These are phyloP conservation scores for Lactuca saligna DNA, from an alignment of 129 eudicot genomes.

Conservation along the genomic window DNA sequence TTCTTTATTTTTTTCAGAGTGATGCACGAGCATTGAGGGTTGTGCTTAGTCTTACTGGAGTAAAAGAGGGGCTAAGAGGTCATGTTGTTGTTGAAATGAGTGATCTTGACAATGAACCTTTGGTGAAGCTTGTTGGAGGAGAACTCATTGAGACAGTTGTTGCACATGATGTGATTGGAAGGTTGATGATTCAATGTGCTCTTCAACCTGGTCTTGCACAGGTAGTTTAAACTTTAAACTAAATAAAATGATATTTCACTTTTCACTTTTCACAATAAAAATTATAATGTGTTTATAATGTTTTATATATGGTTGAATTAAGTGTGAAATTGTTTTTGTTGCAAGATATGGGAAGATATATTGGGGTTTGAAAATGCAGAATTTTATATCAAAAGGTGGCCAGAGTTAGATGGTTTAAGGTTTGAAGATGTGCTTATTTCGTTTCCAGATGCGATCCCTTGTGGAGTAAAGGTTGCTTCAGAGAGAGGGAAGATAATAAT, in stretches of 20 bases:
- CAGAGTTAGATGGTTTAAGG: conserved; percentile 67
- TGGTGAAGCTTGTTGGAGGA: conserved; percentile 99
- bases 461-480: conserved; percentile 83
- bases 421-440: conserved; percentile 78
- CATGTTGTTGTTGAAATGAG: conserved; percentile 99
- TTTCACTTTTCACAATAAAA: too few relatives aligned
- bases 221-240: conserved; percentile 36
- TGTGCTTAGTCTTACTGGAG: conserved; percentile 97
- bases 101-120: conserved; percentile 96
- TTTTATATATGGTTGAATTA: background rate
- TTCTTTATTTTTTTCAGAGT: conserved; percentile 47
- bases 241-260: background rate
- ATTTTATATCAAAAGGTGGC: conserved; percentile 96
- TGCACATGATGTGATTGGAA: conserved; percentile 98
- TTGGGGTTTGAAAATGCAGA: conserved; percentile 99
- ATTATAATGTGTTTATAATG: too few relatives aligned
- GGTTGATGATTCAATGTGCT: conserved; percentile 99
- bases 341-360: conserved; percentile 99
- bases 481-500: conserved; percentile 83
- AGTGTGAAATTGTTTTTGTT: conserved; percentile 7
- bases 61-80: conserved; percentile 88
- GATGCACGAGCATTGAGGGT: conserved; percentile 99
- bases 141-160: conserved; percentile 95
- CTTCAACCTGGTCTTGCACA: conserved; percentile 99
- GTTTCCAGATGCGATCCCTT: conserved; percentile 96